These are phyloP conservation scores for Thraustochytrium striatum DNA, from an alignment of 352 stramenopile genomes.

Conservation along the genomic window DNA sequence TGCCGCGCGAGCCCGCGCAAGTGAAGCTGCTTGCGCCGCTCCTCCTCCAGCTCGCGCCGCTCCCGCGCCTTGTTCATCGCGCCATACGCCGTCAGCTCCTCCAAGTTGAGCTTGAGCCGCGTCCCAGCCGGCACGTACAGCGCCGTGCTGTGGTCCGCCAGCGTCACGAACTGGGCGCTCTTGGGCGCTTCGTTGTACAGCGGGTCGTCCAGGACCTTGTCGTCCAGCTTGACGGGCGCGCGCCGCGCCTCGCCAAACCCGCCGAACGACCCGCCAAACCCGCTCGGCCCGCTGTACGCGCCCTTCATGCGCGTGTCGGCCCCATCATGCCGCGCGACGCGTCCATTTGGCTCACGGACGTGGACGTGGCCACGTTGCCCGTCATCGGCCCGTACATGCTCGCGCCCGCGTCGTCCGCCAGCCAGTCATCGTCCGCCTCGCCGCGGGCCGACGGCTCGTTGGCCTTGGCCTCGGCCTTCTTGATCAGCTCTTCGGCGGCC, in stretches of 20 bases:
- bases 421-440: background rate
- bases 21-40: slow-evolving; percentile 19
- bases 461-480: slow-evolving; percentile 42
- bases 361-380: background rate
- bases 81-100: slow-evolving; percentile 38
- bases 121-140: slow-evolving; percentile 42
- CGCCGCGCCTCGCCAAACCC: too few species aligned
- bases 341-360: background rate
- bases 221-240: background rate
- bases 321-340: too few species aligned
- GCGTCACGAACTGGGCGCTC: slow-evolving; percentile 44
- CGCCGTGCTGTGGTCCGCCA: slow-evolving; percentile 51
- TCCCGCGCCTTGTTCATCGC: slow-evolving; percentile 10
- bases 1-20: slow-evolving; percentile 16
- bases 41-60: background rate
- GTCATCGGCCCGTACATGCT: background rate
- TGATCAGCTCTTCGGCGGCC: slow-evolving; percentile 47
- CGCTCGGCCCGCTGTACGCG: too few species aligned
- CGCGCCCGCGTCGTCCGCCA: background rate
- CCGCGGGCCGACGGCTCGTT: slow-evolving; percentile 11
- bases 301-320: too few species aligned
- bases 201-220: slow-evolving; percentile 39
- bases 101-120: slow-evolving; percentile 47
- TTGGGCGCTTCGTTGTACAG: slow-evolving; percentile 25
- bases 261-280: too few species aligned